Evolutionary conservation across 495 filamentous ascomycete species (phyloP), one percentile per base, ranked within the genome.

Genomic region (Hypoxylon rickii): DNA sequence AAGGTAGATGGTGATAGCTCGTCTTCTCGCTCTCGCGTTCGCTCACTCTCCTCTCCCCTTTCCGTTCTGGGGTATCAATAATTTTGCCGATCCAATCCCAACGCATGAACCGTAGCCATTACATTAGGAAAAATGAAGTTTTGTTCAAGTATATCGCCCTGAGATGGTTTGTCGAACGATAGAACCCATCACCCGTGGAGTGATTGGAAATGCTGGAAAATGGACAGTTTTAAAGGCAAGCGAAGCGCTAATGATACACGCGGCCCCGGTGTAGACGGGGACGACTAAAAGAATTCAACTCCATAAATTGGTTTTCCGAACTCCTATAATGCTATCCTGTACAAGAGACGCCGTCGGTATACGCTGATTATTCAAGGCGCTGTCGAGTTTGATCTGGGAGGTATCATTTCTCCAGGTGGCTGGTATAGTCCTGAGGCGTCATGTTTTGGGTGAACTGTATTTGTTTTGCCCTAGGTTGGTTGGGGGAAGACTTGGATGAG

Each of bases 401-500:
- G 13, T 20, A 21, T 47, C 40, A 54, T 40, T 58, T 50, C 8
- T 58, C 50, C 34, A 47, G 49, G 11, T 53, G 61, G 46, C 34
- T 59, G 51, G 46, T 67, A 38, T 76, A 79, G 55, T 79, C 71
- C 20, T 76, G 76, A 3, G 76, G 76, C 0, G 76, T 79, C 40
- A 79, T 64, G 55, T 79, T 79, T 40, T 74, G 76, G 10, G 75
- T 76, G 55, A 79, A 79, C 52, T 79, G 76, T 16, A 79, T 77
- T 36, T 76, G 64, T 53, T 73, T 76, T 12, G 75, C 70, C 55
- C 59, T 66, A 1, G 70, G 46, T 12, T 71, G 70, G 15, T 63
- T 68, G 1, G 75, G 76, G 11, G 76, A 76, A 3, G 71, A 74
- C 16, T 66, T 67, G 1, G 72, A 68, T 17, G 73, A 76, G 13